These are phyloP conservation scores for Boletus insuetus DNA, from an alignment of 768 basidiomycete genomes.

Conservation along the genomic window DNA sequence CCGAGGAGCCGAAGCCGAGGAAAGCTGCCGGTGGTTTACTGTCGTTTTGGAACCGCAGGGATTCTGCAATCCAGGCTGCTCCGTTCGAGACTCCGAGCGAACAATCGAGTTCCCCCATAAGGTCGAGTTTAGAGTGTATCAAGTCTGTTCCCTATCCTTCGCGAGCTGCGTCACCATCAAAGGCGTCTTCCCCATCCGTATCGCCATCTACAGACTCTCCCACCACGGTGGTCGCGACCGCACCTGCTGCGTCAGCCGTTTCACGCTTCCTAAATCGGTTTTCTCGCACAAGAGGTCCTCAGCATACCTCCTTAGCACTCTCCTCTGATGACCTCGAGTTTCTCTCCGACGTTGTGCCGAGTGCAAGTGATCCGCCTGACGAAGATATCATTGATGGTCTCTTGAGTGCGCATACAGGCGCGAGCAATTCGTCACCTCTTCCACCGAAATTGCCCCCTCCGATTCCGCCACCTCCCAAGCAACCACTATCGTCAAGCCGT, in stretches of 20 bases:
- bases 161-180: slow-evolving; percentile 18
- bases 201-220: slow-evolving; percentile 11
- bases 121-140: slow-evolving; percentile 31
- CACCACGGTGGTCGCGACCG: not conserved
- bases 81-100: slow-evolving; percentile 21
- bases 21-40: slow-evolving; percentile 58
- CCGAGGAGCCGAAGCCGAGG: slow-evolving; percentile 43
- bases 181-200: slow-evolving; percentile 7
- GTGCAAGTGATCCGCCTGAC: slow-evolving; percentile 41
- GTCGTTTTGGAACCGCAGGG: slow-evolving; percentile 65
- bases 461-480: slow-evolving; percentile 35
- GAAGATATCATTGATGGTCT: slow-evolving; percentile 33
- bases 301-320: slow-evolving; percentile 60
- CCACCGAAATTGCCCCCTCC: slow-evolving; percentile 48
- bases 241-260: slow-evolving; percentile 60
- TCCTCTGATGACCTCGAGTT: slow-evolving; percentile 83
- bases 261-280: slow-evolving; percentile 83
- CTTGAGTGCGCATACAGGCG: slow-evolving; percentile 39
- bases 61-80: slow-evolving; percentile 22
- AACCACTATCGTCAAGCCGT: slow-evolving; percentile 21
- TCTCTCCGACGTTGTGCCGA: slow-evolving; percentile 65
- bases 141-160: slow-evolving; percentile 12
- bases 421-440: slow-evolving; percentile 41
- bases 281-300: slow-evolving; percentile 44
- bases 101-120: slow-evolving; percentile 22